These are phyloP conservation scores for Phytopythium montanum DNA, from an alignment of 352 stramenopile species.

Conservation along the genomic window DNA sequence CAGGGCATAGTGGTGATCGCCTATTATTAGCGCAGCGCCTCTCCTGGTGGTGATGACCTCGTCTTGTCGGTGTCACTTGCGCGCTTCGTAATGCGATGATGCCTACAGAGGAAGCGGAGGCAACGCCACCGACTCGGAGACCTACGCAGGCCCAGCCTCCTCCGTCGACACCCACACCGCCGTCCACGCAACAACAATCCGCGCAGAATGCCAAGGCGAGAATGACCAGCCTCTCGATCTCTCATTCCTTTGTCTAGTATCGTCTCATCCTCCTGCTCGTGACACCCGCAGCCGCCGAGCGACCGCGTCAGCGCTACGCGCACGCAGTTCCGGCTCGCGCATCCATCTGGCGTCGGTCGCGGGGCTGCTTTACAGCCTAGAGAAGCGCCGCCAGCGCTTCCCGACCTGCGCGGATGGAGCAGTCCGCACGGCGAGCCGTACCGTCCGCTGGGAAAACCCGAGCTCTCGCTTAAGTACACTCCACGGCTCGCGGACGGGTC, in stretches of 20 bases:
- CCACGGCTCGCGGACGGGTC: slow-evolving; percentile 37
- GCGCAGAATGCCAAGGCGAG: background rate
- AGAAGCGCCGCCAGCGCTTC: slow-evolving; percentile 3
- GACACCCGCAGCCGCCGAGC: slow-evolving; percentile 7
- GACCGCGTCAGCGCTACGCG: slow-evolving; percentile 51
- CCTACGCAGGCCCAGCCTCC: background rate
- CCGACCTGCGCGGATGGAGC: slow-evolving; percentile 49
- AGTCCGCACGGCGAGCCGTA: slow-evolving; percentile 73
- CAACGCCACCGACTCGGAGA: background rate
- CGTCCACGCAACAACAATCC: background rate
- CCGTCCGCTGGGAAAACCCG: slow-evolving; percentile 55
- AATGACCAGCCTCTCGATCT: background rate
- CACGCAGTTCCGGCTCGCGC: slow-evolving; percentile 50
- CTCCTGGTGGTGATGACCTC: too few relatives aligned
- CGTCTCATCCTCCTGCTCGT: background rate
- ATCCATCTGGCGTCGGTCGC: slow-evolving; percentile 9
- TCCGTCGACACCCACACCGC: background rate
- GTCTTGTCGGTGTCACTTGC: background rate
- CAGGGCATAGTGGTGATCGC: background rate
- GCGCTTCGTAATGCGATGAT: background rate
- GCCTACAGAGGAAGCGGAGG: background rate
- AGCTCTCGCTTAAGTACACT: slow-evolving; percentile 65
- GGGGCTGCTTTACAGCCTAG: background rate
- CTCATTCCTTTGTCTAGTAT: background rate
- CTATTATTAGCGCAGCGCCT: too few relatives aligned